Percentiles rank a stretch among this genome's conserved stretches.
Conservation (phyloP, 257 asterid genomes). For the Ehretia macrophylla region DNA sequence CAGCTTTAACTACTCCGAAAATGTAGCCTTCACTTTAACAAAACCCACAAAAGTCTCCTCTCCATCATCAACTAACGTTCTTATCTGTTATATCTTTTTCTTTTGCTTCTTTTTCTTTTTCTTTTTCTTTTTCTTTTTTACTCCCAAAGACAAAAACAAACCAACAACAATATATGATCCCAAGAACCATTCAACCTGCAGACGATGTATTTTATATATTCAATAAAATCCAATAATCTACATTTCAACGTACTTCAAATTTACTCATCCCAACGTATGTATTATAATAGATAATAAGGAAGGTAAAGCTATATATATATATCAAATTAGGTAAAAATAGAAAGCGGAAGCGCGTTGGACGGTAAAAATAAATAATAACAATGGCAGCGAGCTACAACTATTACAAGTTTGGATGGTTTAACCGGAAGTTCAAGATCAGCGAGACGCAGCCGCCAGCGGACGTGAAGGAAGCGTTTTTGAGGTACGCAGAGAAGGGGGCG, state of each 20-base stretch:
- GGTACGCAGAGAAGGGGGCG: conserved; percentile 47
- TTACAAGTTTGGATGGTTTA: conserved; percentile 90
- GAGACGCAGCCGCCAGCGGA: conserved; percentile 92
- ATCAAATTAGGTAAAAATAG: not conserved
- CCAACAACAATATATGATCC: too few relatives aligned
- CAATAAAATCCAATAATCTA: too few relatives aligned
- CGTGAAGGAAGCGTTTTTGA: conserved; percentile 59
- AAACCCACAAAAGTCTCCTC: not conserved
- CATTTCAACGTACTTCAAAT: too few relatives aligned
- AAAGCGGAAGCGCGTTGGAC: conserved; percentile 5
- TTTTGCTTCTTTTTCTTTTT: not conserved
- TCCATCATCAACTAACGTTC: not conserved
- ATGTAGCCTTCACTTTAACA: conserved; percentile 27
- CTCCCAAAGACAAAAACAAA: not conserved
- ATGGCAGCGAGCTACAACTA: conserved; percentile 94
- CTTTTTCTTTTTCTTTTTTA: not conserved
- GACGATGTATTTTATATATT: too few relatives aligned
- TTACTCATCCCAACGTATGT: too few relatives aligned
- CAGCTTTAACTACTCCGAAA: conserved; percentile 44
- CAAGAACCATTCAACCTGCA: too few relatives aligned
- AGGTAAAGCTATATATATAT: too few relatives aligned
- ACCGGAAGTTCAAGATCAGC: conserved; percentile 87
- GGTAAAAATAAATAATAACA: too few relatives aligned
- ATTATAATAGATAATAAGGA: too few relatives aligned
- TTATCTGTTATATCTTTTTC: not conserved